Base-by-base conservation (phyloP, 2,329 filamentous ascomycete genomes). In the Xylaria sp. region DNA sequence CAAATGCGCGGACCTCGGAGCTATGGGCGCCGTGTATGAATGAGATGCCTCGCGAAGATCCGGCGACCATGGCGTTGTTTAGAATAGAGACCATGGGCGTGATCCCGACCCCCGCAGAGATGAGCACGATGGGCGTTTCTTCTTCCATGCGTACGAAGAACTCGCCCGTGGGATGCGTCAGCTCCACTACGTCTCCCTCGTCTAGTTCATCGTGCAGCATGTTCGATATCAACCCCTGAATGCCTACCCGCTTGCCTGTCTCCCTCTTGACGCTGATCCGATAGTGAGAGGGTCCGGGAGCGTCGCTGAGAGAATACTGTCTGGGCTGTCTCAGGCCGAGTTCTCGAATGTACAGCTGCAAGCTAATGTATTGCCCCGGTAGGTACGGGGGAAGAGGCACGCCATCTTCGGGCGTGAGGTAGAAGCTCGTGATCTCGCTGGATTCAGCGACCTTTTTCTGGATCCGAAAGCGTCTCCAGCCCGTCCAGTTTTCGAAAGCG, bases 241-340 rank as follows among this genome's bases (percentile, higher is more conserved):
- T 71, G 61, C 75, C 79, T 19, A 77, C 75, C 32, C 75, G 73
- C 62, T 74, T 71, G 57, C 82, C 82, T 34, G 80, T 78, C 71
- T 88, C 91, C 65, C 83, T 86, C 85, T 94, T 94, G 69, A 95
- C 89, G 72, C 88, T 92, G 80, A 95, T 89, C 63, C 92, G 87
- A 80, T 93, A 93, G 79, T 89, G 86, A 17, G 82, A 81, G 7
- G 84, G 73, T 27, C 72, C 71, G 3, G 84, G 83, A 2, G 81
- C 83, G 73, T 92, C 89, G 75, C 88, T 91, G 64, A 95, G 83
- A 55, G 89, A 92, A 82, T 93, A 95, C 82, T 95, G 92, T 64
- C 92, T 82, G 65, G 89, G 88, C 79, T 95, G 93, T 66, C 85
- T 80, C 72, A 90, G 84, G n/a, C 86, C 86, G 24, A 91, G 83